These are phyloP conservation scores for Multifurca ochricompacta DNA, from an alignment of 768 basidiomycete species.

Conservation along the genomic window DNA sequence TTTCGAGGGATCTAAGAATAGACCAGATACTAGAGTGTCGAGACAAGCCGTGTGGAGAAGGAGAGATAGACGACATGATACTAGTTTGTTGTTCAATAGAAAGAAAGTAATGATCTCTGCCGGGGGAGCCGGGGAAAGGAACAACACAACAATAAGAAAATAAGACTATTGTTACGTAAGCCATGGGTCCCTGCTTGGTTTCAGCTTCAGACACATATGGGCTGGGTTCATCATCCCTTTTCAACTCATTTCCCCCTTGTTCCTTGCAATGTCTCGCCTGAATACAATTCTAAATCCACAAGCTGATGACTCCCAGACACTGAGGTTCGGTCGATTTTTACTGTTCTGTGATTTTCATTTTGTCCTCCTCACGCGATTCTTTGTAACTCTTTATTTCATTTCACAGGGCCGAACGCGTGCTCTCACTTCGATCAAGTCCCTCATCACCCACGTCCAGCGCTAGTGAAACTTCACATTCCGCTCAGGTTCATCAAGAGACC, in stretches of 20 bases:
- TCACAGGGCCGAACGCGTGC: slow-evolving; percentile 3
- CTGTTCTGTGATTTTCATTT: neutral
- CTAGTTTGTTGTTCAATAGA: neutral
- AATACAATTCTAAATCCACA: slow-evolving; percentile 20
- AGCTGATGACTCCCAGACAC: neutral
- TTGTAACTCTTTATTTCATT: neutral
- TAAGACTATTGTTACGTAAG: neutral
- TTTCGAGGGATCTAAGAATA: slow-evolving; percentile 13
- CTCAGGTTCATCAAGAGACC: neutral
- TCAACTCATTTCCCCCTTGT: neutral
- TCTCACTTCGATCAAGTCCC: slow-evolving; percentile 10
- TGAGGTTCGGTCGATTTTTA: slow-evolving; percentile 4
- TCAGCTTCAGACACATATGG: no score
- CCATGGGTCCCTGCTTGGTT: no score
- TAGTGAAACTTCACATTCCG: neutral
- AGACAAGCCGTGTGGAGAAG: neutral
- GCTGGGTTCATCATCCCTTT: neutral
- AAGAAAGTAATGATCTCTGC: no score
- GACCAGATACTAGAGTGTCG: slow-evolving; percentile 15
- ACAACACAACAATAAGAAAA: slow-evolving; percentile 14
- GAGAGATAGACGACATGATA: slow-evolving; percentile 11
- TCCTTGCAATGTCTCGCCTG: slow-evolving; percentile 19
- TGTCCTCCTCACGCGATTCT: neutral
- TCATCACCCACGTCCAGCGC: slow-evolving; percentile 14
- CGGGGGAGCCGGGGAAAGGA: no score